Conservation (phyloP, 169 alveolate species). For the Eimeria falciformis region DNA sequence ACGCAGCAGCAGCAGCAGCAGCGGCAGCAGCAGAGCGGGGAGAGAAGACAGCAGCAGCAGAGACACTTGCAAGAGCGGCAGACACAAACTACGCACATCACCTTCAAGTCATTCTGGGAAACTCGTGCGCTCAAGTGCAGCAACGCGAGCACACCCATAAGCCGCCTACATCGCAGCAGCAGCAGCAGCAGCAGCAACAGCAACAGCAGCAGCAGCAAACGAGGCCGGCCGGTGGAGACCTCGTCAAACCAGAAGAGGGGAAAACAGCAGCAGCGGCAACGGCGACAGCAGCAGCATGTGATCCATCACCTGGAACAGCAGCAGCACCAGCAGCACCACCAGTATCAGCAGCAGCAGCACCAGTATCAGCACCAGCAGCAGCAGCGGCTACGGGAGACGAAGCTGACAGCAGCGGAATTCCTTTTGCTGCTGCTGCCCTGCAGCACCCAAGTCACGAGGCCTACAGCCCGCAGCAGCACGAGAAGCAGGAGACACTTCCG, state of each 20-base stretch:
- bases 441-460: background rate
- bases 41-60: background rate
- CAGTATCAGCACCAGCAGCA: constrained; percentile 25
- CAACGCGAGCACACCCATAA: background rate
- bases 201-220: background rate
- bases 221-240: background rate
- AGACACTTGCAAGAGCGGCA: background rate
- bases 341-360: background rate
- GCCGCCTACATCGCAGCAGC: background rate
- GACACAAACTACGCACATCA: constrained; percentile 1
- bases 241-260: background rate
- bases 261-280: background rate
- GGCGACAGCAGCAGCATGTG: background rate
- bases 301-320: background rate
- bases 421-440: background rate
- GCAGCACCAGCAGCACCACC: background rate
- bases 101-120: background rate
- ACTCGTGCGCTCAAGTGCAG: background rate
- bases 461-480: background rate
- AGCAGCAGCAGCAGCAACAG: background rate
- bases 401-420: background rate
- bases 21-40: background rate
- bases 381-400: background rate
- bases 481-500: too few species aligned
- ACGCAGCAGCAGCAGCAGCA: constrained; percentile 2